Evolutionary conservation across 2,329 filamentous ascomycete genomes (phyloP).

Genomic region (Eutypella sp.): DNA sequence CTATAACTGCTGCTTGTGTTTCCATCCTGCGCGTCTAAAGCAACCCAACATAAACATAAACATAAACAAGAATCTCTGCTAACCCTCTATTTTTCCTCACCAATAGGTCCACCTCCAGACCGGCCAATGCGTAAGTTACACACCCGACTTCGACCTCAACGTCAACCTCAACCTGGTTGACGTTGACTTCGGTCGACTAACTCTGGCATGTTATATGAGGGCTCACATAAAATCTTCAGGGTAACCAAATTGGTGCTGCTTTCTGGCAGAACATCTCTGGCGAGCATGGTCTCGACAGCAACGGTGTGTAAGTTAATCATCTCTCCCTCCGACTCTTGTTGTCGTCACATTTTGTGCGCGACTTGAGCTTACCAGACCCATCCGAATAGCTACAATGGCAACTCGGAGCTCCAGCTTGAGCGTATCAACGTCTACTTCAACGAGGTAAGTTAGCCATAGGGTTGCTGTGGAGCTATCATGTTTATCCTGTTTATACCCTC

Average conservation of each 20-base stretch:
- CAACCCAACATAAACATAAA: conserved; percentile 19
- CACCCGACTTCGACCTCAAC: conserved; percentile 16
- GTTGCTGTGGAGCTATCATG: no score
- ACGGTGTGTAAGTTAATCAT: conserved; percentile 72
- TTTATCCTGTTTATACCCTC: no score
- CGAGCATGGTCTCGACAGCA: conserved; percentile 95
- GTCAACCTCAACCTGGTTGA: no score
- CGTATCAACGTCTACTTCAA: conserved; percentile 99
- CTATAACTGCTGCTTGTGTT: no score
- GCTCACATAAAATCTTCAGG: conserved; percentile 51
- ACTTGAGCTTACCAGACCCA: conserved; percentile 22
- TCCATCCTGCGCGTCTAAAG: no score
- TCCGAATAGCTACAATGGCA: conserved; percentile 81
- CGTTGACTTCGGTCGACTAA: no score
- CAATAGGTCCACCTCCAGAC: conserved; percentile 99
- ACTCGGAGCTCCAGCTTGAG: conserved; percentile 98
- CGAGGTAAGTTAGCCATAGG: conserved; percentile 52
- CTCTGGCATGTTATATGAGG: conserved; percentile 10
- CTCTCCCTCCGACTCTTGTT: conserved; percentile 4
- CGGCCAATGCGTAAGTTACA: conserved; percentile 87
- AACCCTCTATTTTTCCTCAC: conserved; percentile 43
- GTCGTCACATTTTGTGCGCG: background rate
- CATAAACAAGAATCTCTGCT: conserved; percentile 33
- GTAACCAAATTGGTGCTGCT: conserved; percentile 99
- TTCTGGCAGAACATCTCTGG: conserved; percentile 93